These are phyloP conservation scores for Garcia nutans DNA, from an alignment of 345 rosid genomes.

Conservation along the genomic window DNA sequence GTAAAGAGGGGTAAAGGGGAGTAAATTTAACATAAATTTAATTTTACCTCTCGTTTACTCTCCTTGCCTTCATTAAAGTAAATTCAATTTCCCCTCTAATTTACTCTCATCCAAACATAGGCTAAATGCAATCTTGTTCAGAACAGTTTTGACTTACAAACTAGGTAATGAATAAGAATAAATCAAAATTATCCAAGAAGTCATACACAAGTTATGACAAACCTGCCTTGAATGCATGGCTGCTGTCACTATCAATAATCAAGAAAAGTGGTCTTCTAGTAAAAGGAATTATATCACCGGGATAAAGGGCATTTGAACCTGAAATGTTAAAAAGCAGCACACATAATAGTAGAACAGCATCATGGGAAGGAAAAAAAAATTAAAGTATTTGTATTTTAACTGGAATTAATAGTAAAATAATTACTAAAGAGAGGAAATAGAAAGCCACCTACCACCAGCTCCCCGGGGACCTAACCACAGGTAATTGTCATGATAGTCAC, in stretches of 20 bases:
- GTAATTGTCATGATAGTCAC: conserved; percentile 44
- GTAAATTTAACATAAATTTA: too few relatives aligned
- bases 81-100: too few relatives aligned
- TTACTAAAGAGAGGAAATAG: conserved; percentile 5
- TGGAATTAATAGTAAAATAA: neutral
- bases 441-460: conserved; percentile 53
- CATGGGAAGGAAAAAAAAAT: neutral
- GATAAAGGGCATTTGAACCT: conserved; percentile 79
- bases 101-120: too few relatives aligned
- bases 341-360: neutral
- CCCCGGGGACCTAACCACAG: conserved; percentile 83
- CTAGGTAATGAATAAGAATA: neutral
- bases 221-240: conserved; percentile 99
- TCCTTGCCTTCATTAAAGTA: too few relatives aligned
- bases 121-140: neutral
- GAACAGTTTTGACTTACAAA: conserved; percentile 2
- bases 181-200: conserved; percentile 17
- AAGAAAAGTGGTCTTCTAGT: conserved; percentile 91
- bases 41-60: too few relatives aligned
- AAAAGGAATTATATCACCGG: conserved; percentile 93
- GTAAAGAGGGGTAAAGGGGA: too few relatives aligned
- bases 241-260: conserved; percentile 90
- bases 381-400: neutral
- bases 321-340: conserved; percentile 25
- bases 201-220: conserved; percentile 72